Evolutionary conservation across 2,329 filamentous ascomycete species (phyloP).

Genomic region (Venturia nashicola): DNA sequence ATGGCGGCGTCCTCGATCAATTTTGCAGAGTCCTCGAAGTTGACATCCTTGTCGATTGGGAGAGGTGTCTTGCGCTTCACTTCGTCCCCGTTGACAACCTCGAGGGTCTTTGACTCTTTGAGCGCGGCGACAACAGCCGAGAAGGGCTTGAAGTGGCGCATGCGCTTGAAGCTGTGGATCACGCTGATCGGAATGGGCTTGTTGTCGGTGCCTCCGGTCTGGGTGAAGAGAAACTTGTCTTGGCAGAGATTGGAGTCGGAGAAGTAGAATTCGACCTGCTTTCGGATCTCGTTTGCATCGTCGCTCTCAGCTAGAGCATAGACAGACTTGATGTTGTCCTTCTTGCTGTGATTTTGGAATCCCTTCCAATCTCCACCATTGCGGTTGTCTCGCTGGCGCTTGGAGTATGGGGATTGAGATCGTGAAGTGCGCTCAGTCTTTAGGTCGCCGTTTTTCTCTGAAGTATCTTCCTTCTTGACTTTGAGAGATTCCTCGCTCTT

Average conservation of each 20-base stretch:
- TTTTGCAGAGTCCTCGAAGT: slow-evolving; percentile 23
- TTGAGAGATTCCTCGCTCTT: not conserved
- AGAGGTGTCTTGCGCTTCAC: slow-evolving; percentile 62
- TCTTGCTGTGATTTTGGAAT: not conserved
- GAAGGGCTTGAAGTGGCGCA: slow-evolving; percentile 88
- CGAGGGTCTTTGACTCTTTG: slow-evolving; percentile 60
- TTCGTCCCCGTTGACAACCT: slow-evolving; percentile 57
- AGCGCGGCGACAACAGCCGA: slow-evolving; percentile 72
- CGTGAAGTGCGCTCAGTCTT: not conserved
- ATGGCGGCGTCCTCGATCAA: slow-evolving; percentile 53
- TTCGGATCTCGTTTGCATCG: slow-evolving; percentile 70
- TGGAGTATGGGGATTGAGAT: not conserved
- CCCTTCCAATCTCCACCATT: not conserved
- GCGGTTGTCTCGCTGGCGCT: not conserved
- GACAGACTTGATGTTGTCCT: slow-evolving; percentile 55
- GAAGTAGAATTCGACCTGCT: slow-evolving; percentile 95
- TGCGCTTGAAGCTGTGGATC: slow-evolving; percentile 83
- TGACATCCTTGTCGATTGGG: slow-evolving; percentile 16
- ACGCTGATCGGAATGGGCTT: slow-evolving; percentile 66
- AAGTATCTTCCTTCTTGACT: not conserved
- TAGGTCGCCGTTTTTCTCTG: not conserved
- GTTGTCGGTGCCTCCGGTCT: slow-evolving; percentile 68
- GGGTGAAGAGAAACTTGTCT: slow-evolving; percentile 76
- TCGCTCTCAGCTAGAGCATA: slow-evolving; percentile 53
- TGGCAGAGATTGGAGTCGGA: slow-evolving; percentile 78